Evolutionary conservation across 345 rosid species (phyloP).

Genomic region (Dimocarpus longan): DNA sequence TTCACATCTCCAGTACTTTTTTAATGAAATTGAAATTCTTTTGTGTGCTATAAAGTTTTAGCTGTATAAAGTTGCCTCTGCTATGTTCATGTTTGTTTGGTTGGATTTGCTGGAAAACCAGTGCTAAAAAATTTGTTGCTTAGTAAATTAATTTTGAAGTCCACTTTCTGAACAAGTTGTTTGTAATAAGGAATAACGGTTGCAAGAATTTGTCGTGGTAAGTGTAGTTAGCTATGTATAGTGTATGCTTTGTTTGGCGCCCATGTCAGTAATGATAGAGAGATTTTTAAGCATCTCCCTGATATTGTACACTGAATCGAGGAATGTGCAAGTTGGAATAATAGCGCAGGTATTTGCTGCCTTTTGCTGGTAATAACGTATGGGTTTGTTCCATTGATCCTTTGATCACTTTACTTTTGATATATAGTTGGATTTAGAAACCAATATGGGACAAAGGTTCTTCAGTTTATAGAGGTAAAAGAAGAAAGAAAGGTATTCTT

Average conservation of each 20-base stretch:
- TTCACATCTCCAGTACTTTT: background rate
- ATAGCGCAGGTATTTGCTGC: constrained; percentile 51
- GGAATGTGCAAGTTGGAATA: constrained; percentile 45
- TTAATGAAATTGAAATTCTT: constrained; percentile 1
- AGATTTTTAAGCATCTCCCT: constrained; percentile 29
- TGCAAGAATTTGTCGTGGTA: constrained; percentile 18
- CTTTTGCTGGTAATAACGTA: constrained; percentile 32
- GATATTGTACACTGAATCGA: constrained; percentile 28
- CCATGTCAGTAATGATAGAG: constrained; percentile 13
- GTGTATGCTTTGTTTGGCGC: constrained; percentile 17
- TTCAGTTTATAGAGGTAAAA: constrained; percentile 22
- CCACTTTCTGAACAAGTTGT: background rate
- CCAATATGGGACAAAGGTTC: constrained; percentile 23
- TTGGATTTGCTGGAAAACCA: constrained; percentile 15
- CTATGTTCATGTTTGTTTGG: constrained; percentile 16
- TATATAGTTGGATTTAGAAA: constrained; percentile 35
- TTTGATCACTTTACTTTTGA: constrained; percentile 24
- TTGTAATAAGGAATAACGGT: constrained; percentile 8
- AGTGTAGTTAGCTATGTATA: constrained; percentile 23
- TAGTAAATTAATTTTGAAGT: constrained; percentile 13
- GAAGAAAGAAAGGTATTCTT: constrained; percentile 16
- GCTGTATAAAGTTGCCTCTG: constrained; percentile 4
- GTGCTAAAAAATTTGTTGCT: background rate
- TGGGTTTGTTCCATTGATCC: constrained; percentile 29
- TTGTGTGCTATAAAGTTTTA: background rate